Percentiles rank a stretch among this genome's conserved stretches.
Evolutionary conservation across 805 yeast species (phyloP).

Genomic region (Zygotorulaspora danielsina): DNA sequence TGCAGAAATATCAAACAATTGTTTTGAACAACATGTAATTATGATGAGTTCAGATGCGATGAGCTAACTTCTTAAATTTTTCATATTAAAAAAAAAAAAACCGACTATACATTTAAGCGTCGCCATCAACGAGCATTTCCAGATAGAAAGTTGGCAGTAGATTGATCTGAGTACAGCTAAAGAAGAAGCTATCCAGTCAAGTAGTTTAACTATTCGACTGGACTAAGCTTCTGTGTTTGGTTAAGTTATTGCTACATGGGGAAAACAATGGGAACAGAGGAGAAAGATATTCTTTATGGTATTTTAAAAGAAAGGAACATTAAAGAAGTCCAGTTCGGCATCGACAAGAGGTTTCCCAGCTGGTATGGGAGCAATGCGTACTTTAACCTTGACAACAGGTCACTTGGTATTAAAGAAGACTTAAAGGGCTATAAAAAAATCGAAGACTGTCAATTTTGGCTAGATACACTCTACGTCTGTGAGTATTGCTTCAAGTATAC

Average conservation of each 20-base stretch:
- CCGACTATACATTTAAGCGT: not conserved
- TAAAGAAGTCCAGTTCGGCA: slow-evolving; percentile 59
- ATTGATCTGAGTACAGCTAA: no score
- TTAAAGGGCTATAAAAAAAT: not conserved
- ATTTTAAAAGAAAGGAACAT: slow-evolving; percentile 61
- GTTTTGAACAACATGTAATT: not conserved
- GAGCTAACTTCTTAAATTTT: slow-evolving; percentile 10
- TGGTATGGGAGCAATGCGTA: slow-evolving; percentile 90
- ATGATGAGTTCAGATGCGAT: slow-evolving; percentile 21
- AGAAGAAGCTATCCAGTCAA: no score
- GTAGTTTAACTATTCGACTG: no score
- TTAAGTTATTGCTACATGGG: no score
- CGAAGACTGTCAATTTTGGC: slow-evolving; percentile 40
- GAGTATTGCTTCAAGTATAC: slow-evolving; percentile 82
- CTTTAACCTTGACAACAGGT: slow-evolving; percentile 47
- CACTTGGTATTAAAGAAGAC: slow-evolving; percentile 40
- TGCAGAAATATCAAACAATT: no score
- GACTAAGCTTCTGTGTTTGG: no score
- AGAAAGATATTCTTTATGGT: slow-evolving; percentile 49
- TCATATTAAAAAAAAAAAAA: not conserved
- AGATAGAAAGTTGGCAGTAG: not conserved
- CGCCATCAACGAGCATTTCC: slow-evolving; percentile 1
- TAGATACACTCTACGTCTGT: slow-evolving; percentile 65
- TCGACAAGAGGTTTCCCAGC: slow-evolving; percentile 57
- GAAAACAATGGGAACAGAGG: slow-evolving; percentile 24